These are phyloP conservation scores for Nannochloris sp. DNA, from an alignment of 139 green algal species.

Conservation along the genomic window DNA sequence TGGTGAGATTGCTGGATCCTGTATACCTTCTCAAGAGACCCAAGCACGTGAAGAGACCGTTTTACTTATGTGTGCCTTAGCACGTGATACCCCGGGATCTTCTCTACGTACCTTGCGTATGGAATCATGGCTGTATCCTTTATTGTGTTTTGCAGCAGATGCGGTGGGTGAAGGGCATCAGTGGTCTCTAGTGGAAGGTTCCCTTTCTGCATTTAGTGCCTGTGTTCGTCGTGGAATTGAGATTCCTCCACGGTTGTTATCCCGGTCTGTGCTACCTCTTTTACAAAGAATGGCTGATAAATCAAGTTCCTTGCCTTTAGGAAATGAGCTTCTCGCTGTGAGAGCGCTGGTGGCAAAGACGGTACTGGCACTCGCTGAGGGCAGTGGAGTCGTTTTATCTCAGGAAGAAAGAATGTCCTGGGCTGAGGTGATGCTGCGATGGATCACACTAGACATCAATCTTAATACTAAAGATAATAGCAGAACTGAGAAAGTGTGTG, in stretches of 20 bases:
- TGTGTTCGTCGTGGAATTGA: constrained; percentile 24
- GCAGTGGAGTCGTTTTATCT: neutral
- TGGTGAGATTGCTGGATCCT: too few species aligned
- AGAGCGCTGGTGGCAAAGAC: neutral
- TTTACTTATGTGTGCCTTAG: too few species aligned
- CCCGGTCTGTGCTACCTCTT: constrained; percentile 26
- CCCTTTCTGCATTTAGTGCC: constrained; percentile 29
- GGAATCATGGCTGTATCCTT: constrained; percentile 45
- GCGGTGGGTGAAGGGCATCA: constrained; percentile 28
- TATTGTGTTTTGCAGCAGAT: constrained; percentile 65
- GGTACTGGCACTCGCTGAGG: neutral
- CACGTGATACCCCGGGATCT: too few species aligned
- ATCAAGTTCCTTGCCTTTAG: constrained; percentile 3
- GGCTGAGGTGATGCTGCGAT: constrained; percentile 27
- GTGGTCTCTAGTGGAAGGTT: constrained; percentile 17
- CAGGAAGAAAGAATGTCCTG: constrained; percentile 12
- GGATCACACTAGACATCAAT: constrained; percentile 3
- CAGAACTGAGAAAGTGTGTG: neutral
- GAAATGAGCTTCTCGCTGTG: neutral
- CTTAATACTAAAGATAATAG: neutral
- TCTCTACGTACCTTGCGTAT: too few species aligned
- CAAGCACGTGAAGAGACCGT: too few species aligned
- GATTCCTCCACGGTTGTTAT: constrained; percentile 16
- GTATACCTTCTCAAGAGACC: too few species aligned
- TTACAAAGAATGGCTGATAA: constrained; percentile 22